Conservation (phyloP, 2,329 filamentous ascomycete genomes). For the Zymoseptoria crescenta region DNA sequence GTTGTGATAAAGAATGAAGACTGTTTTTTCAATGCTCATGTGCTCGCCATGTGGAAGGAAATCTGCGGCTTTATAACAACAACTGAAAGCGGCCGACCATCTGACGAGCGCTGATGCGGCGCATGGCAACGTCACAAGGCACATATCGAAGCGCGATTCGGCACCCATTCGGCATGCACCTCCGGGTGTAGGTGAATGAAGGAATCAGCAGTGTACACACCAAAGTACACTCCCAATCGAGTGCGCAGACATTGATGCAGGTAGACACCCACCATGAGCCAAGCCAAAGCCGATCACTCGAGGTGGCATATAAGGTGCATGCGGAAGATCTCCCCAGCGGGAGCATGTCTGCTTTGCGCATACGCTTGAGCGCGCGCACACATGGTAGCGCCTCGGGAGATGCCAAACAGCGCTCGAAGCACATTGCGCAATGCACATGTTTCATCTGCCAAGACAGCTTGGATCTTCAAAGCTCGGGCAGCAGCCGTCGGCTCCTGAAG, state of each 20-base stretch:
- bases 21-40: neutral
- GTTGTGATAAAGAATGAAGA: neutral
- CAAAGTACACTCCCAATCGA: neutral
- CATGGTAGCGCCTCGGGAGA: neutral
- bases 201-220: neutral
- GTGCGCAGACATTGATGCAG: constrained; percentile 9
- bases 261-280: constrained; percentile 7
- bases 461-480: neutral
- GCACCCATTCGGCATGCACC: constrained; percentile 7
- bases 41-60: neutral
- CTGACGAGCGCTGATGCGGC: neutral
- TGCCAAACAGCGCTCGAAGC: neutral
- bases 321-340: neutral
- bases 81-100: neutral
- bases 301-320: neutral
- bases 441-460: neutral
- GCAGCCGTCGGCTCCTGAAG: neutral
- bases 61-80: neutral
- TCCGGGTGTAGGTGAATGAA: neutral
- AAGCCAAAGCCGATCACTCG: constrained; percentile 10
- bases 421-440: neutral
- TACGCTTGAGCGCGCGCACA: neutral
- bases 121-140: constrained; percentile 20
- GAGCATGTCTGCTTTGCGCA: neutral
- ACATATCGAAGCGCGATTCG: constrained; percentile 8